Evolutionary conservation across 306 rosid genomes (phyloP).

Genomic region (Lupinus albus): DNA sequence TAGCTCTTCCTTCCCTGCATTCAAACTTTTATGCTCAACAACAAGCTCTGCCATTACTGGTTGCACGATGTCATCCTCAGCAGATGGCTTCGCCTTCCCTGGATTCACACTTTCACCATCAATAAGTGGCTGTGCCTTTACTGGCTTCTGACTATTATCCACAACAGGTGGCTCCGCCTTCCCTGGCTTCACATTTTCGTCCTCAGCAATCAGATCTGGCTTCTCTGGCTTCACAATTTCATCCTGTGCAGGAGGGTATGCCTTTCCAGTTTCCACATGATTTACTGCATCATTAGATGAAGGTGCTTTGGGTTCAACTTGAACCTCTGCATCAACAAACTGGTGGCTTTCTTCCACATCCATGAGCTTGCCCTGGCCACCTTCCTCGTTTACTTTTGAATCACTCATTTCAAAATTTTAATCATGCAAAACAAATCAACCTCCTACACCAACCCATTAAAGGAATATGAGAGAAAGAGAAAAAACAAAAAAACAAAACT

Average conservation of each 20-base stretch:
- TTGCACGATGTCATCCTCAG: neutral
- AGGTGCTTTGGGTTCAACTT: conserved; percentile 37
- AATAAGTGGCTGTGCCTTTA: neutral
- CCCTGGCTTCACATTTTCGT: neutral
- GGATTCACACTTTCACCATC: neutral
- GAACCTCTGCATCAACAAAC: conserved; percentile 38
- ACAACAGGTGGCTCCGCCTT: neutral
- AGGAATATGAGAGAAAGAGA: conserved; percentile 1
- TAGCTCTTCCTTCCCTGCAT: conserved; percentile 17
- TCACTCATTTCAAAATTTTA: conserved; percentile 63
- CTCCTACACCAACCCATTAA: conserved; percentile 38
- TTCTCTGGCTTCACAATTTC: neutral
- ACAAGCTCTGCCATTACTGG: neutral
- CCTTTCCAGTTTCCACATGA: conserved; percentile 39
- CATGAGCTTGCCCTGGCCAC: conserved; percentile 34
- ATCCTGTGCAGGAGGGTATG: conserved; percentile 17
- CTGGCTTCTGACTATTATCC: neutral
- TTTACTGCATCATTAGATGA: conserved; percentile 36
- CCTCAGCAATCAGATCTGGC: neutral
- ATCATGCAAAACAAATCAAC: conserved; percentile 37
- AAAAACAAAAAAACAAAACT: neutral
- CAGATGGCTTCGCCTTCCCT: neutral
- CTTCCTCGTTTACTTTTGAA: conserved; percentile 52
- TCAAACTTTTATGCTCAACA: conserved; percentile 31
- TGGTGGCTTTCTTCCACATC: conserved; percentile 41